Conservation (phyloP, 768 basidiomycete species). For the Tephrocybe sp. region DNA sequence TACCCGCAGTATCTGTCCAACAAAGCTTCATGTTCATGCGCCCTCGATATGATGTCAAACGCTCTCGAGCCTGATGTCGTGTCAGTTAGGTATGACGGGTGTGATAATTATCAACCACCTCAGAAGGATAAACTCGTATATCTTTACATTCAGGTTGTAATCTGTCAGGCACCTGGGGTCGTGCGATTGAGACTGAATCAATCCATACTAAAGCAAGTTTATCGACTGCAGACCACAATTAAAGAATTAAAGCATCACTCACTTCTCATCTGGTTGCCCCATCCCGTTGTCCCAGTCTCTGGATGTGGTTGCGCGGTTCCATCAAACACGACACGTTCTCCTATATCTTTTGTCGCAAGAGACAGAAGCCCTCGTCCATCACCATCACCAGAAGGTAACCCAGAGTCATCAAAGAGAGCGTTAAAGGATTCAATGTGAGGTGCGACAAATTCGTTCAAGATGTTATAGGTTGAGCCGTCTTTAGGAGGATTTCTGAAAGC, state of each 20-base stretch:
- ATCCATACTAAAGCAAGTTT: slow-evolving; percentile 73
- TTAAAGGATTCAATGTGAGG: slow-evolving; percentile 98
- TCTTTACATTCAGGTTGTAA: slow-evolving; percentile 69
- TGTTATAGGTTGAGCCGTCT: slow-evolving; percentile 66
- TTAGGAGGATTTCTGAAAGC: slow-evolving; percentile 74
- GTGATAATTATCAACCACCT: slow-evolving; percentile 46
- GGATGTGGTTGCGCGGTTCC: slow-evolving; percentile 52
- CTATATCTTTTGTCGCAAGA: slow-evolving; percentile 79
- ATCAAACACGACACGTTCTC: slow-evolving; percentile 92
- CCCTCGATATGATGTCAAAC: slow-evolving; percentile 88
- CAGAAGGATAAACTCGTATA: slow-evolving; percentile 80
- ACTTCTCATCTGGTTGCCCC: slow-evolving; percentile 88
- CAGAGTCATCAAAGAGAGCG: slow-evolving; percentile 90
- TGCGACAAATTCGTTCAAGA: slow-evolving; percentile 87
- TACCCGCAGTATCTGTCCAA: slow-evolving; percentile 77
- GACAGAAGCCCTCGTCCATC: slow-evolving; percentile 79
- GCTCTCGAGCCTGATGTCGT: slow-evolving; percentile 76
- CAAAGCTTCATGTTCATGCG: slow-evolving; percentile 84
- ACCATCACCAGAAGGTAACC: slow-evolving; percentile 68
- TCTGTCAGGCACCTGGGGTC: slow-evolving; percentile 85
- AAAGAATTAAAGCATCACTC: slow-evolving; percentile 31
- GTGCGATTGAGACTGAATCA: slow-evolving; percentile 75
- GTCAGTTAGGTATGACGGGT: slow-evolving; percentile 9
- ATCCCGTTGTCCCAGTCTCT: slow-evolving; percentile 51
- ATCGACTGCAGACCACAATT: neutral